Percentiles rank a stretch among this genome's conserved stretches.
Conservation (phyloP, 345 rosid species). For the Odontarrhena argentea region DNA sequence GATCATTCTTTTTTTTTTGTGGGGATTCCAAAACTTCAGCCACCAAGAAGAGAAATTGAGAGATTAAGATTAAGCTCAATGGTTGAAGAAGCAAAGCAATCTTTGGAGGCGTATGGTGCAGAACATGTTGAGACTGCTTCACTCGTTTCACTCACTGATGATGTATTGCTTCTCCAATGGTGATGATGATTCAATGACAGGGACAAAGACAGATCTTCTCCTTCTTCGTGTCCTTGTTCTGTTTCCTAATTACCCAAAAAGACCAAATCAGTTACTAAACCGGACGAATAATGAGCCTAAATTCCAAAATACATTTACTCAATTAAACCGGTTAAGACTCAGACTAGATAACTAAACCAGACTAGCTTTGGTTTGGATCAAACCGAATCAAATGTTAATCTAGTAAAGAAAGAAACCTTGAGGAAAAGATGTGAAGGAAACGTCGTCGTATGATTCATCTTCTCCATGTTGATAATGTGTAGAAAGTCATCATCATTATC, state of each 20-base stretch:
- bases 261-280: slow-evolving; percentile 6
- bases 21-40: slow-evolving; percentile 2
- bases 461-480: slow-evolving; percentile 47
- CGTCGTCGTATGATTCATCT: slow-evolving; percentile 34
- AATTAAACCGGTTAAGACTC: too few species aligned
- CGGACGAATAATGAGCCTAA: slow-evolving; percentile 7
- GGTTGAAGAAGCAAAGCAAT: slow-evolving; percentile 46
- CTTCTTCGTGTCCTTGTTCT: slow-evolving; percentile 33
- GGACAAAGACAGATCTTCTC: slow-evolving; percentile 52
- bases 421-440: slow-evolving; percentile 46
- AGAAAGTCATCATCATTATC: slow-evolving; percentile 45
- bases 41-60: slow-evolving; percentile 75
- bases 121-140: slow-evolving; percentile 64
- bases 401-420: slow-evolving; percentile 42
- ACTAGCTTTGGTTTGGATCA: not conserved
- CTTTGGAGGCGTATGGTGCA: slow-evolving; percentile 44
- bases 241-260: slow-evolving; percentile 36
- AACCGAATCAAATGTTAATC: not conserved
- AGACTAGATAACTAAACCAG: not conserved
- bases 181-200: slow-evolving; percentile 53
- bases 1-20: not conserved
- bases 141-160: slow-evolving; percentile 64
- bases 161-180: slow-evolving; percentile 51
- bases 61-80: slow-evolving; percentile 59
- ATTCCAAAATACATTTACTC: not conserved